Percentiles rank a stretch among this genome's conserved stretches.
Evolutionary conservation across 768 basidiomycete species (phyloP).

Genomic region (Mycena amicta): DNA sequence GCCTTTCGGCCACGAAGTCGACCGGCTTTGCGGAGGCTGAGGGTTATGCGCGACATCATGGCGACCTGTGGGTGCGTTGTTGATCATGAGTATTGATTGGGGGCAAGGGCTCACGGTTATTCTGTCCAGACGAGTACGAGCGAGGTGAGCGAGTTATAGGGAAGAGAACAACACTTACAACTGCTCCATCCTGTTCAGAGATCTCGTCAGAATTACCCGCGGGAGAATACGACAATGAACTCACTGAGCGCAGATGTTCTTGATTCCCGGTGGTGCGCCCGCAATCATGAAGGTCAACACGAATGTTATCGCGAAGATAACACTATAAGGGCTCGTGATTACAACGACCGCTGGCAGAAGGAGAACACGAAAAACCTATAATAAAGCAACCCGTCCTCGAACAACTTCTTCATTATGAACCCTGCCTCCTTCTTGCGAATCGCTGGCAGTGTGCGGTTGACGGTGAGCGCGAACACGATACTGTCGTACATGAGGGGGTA

Average conservation of each 20-base stretch:
- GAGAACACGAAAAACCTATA: slow-evolving; percentile 26
- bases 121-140: no score
- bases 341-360: neutral
- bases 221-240: no score
- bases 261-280: slow-evolving; percentile 28
- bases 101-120: no score
- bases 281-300: slow-evolving; percentile 33
- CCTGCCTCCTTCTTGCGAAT: slow-evolving; percentile 22
- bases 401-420: slow-evolving; percentile 26
- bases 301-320: slow-evolving; percentile 31
- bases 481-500: slow-evolving; percentile 30
- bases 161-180: no score
- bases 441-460: slow-evolving; percentile 29
- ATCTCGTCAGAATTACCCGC: no score
- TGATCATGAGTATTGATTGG: no score
- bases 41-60: slow-evolving; percentile 52
- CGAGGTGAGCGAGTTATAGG: no score
- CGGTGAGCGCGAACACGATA: slow-evolving; percentile 29
- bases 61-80: no score
- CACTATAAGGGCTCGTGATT: slow-evolving; percentile 8
- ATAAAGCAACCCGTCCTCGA: slow-evolving; percentile 32
- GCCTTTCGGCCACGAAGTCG: neutral
- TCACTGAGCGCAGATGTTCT: slow-evolving; percentile 34
- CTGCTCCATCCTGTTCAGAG: slow-evolving; percentile 25
- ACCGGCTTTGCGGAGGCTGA: slow-evolving; percentile 38